Evolutionary conservation across 1,284 basidiomycete genomes (phyloP), one percentile per base, ranked within the genome.

Genomic region (Leccinum griseonigrum): DNA sequence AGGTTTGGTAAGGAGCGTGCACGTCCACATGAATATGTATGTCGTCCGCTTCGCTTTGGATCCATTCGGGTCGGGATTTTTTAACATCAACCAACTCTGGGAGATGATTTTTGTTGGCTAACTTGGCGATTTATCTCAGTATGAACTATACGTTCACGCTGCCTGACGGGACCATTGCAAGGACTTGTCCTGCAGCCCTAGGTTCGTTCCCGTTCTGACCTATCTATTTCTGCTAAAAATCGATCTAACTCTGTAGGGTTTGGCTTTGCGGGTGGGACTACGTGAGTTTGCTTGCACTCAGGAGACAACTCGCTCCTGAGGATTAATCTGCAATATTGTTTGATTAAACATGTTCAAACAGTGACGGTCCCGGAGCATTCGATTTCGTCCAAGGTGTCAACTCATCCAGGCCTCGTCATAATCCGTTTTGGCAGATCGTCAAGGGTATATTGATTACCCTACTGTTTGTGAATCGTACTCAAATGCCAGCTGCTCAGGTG

Each of bases 311-410:
- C 6, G 2, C 14, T 40, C 9, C 55, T 67, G 16, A 64, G 40
- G 18, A 57, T 18, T 26, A 31, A 34, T 36, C 51, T 34, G 4
- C 10, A 29, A 40, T 40, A 13, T 57, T 3, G 2, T 31, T 31
- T 57, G 57, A 54, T 51, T 14, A n/a, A 7, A 36, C 29, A 29
- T 26, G 22, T 43, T 50, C 14, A 9, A 34, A 56, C 63, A 90
- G 87, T 18, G 90, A 91, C 71, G 92, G 92, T 0, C 91, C 92
- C 1, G 92, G 92, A 14, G 85, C 86, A 0, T 90, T 93, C 65
- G 90, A 93, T 71, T 94, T 94, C 68, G 76, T 87, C 32, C 92
- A 94, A 76, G 91, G 92, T 3, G 80, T 84, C 65, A 92, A 92
- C 71, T 80, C 83, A 9, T 85, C 86, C 7, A 67, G 69, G 14